These are phyloP conservation scores for Colletotrichum sidae DNA, from an alignment of 2,329 filamentous ascomycete genomes.

Conservation along the genomic window DNA sequence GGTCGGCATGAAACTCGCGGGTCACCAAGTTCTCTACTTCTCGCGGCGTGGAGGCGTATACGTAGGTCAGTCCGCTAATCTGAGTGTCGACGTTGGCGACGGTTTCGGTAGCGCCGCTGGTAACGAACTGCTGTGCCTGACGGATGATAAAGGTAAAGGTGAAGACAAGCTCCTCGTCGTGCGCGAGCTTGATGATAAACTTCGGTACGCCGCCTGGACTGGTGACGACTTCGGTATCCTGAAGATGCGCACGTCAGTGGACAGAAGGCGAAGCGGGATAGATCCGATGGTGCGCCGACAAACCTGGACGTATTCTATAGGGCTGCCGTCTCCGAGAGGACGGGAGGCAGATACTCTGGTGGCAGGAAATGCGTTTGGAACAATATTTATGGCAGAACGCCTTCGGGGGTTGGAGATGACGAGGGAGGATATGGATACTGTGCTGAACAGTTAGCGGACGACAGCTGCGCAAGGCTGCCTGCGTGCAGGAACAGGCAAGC, in stretches of 20 bases:
- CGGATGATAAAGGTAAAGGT: constrained; percentile 90
- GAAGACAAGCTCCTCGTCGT: constrained; percentile 93
- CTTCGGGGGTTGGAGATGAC: constrained; percentile 83
- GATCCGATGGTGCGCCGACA: constrained; percentile 42
- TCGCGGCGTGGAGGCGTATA: constrained; percentile 85
- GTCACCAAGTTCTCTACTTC: constrained; percentile 96
- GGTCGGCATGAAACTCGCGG: constrained; percentile 94
- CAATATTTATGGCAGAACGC: constrained; percentile 80
- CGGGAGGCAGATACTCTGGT: constrained; percentile 80
- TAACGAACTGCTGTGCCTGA: constrained; percentile 54
- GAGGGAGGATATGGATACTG: constrained; percentile 90
- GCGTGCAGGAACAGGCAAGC: constrained; percentile 35
- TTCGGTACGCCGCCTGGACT: constrained; percentile 65
- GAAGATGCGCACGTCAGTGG: constrained; percentile 32
- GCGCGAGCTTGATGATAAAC: constrained; percentile 87
- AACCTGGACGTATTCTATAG: constrained; percentile 94
- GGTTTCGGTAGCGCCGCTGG: constrained; percentile 57
- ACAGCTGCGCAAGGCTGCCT: constrained; percentile 34
- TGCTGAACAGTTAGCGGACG: constrained; percentile 38
- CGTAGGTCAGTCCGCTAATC: constrained; percentile 91
- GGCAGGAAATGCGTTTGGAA: constrained; percentile 90
- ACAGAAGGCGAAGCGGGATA: constrained; percentile 5
- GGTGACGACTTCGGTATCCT: constrained; percentile 80
- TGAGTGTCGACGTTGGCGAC: constrained; percentile 71
- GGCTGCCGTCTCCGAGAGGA: constrained; percentile 77